Evolutionary conservation across 2,329 filamentous ascomycete genomes (phyloP).

Genomic region (Cytospora piceae): DNA sequence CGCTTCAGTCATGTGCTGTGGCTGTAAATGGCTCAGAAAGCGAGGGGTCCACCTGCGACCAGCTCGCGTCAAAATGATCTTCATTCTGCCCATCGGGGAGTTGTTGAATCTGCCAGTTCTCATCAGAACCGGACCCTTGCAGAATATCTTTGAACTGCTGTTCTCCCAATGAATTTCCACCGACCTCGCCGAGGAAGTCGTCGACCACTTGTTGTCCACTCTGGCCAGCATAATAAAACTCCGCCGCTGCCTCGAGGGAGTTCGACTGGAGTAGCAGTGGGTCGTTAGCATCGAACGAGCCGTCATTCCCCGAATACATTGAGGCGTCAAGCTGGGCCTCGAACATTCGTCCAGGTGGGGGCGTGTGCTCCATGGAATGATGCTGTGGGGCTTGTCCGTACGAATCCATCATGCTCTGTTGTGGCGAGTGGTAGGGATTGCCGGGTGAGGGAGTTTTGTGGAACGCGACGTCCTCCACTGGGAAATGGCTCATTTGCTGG

Average conservation of each 20-base stretch:
- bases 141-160: conserved; percentile 10
- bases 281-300: conserved; percentile 21
- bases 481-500: conserved; percentile 30
- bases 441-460: conserved; percentile 42
- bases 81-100: conserved; percentile 21
- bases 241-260: conserved; percentile 17
- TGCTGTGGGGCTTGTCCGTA: conserved; percentile 31
- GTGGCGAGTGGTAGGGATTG: conserved; percentile 31
- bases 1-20: conserved; percentile 24
- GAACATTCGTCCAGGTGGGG: conserved; percentile 19
- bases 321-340: conserved; percentile 8
- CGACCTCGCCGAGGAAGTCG: neutral
- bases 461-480: conserved; percentile 39
- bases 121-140: conserved; percentile 8
- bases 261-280: conserved; percentile 25
- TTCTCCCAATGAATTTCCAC: neutral
- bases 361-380: conserved; percentile 31
- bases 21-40: conserved; percentile 27
- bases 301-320: conserved; percentile 9
- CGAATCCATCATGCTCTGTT: conserved; percentile 30
- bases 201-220: neutral
- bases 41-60: conserved; percentile 27
- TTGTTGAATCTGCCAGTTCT: conserved; percentile 29
- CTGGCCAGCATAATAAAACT: neutral
- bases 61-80: conserved; percentile 23